Base-by-base conservation (phyloP, 2,329 filamentous ascomycete species). In the Laburnicola sp. region DNA sequence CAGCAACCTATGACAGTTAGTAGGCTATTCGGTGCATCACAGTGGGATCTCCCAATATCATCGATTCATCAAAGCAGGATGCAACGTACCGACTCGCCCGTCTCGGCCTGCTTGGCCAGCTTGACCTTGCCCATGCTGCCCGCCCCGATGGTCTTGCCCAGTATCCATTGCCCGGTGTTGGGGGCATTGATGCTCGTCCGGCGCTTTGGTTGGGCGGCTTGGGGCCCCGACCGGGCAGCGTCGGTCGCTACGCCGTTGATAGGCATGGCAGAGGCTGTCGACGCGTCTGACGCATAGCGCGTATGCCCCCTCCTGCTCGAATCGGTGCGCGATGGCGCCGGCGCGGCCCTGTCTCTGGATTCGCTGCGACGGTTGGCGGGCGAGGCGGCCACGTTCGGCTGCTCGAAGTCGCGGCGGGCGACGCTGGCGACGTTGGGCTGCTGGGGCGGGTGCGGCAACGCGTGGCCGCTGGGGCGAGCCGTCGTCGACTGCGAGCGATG, bases 101-200 rank as follows among this genome's bases (percentile, higher is more conserved):
- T 89, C 65, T 96, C 92, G 62, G 88, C 82, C 74, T 95, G 95
- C 65, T 89, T 89, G 23, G 94, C 94, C 60, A 99, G 80, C 77
- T 97, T 97, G 57, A 99, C 94, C 74, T 97, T 97, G 59, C 94
- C 94, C 94, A 99, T 99, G 74, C 93, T 97, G 44, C 94, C 94
- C 46, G 92, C 91, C 53, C 94, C 94, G 65, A 99, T 94, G 3
- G 94, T 97, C 80, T 97, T 97, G 53, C 93, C 93, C 45, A 99
- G 80, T 49, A 91, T 86, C 91, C 93, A 99, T 78, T 92, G 91
- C 51, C 94, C 94, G 9, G 92, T 74, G 54, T 50, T 91, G 40
- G 88, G 86, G 2, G 92, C 91, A 45, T 89, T 89, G 69, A 99
- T 96, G 35, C 89, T 93, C 9, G 93, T 97, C 65, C 85, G 76